Percentiles rank a stretch among this genome's conserved stretches.
These are phyloP conservation scores for Alternaria longipes DNA, from an alignment of 2,329 filamentous ascomycete genomes.

Conservation along the genomic window DNA sequence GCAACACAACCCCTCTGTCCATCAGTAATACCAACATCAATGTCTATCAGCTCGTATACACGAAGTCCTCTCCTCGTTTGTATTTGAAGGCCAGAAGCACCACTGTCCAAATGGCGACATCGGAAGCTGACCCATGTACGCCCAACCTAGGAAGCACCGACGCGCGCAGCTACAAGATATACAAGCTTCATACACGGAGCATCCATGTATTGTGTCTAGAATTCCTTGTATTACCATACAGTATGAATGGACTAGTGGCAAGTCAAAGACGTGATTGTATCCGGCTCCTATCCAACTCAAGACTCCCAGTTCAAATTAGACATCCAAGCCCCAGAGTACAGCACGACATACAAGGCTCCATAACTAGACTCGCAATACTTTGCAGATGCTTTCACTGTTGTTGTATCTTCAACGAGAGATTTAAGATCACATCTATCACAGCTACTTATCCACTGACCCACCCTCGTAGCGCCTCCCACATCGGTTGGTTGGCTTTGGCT, in stretches of 20 bases:
- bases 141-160: background rate
- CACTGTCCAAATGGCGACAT: background rate
- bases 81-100: background rate
- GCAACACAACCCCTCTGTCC: background rate
- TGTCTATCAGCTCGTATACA: background rate
- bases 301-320: background rate
- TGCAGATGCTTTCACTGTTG: background rate
- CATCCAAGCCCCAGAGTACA: background rate
- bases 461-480: background rate
- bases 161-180: background rate
- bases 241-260: background rate
- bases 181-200: background rate
- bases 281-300: background rate
- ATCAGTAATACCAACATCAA: background rate
- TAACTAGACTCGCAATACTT: background rate
- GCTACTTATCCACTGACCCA: background rate
- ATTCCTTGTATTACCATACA: background rate
- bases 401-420: background rate
- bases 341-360: too few relatives aligned
- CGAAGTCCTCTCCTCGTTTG: background rate
- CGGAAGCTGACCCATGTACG: background rate
- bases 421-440: background rate
- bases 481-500: background rate
- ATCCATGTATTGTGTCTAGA: background rate
- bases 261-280: background rate